Percentiles rank a stretch among this genome's conserved stretches.
Conservation (phyloP, 495 filamentous ascomycete species). For the Aspergillus haitiensis region DNA sequence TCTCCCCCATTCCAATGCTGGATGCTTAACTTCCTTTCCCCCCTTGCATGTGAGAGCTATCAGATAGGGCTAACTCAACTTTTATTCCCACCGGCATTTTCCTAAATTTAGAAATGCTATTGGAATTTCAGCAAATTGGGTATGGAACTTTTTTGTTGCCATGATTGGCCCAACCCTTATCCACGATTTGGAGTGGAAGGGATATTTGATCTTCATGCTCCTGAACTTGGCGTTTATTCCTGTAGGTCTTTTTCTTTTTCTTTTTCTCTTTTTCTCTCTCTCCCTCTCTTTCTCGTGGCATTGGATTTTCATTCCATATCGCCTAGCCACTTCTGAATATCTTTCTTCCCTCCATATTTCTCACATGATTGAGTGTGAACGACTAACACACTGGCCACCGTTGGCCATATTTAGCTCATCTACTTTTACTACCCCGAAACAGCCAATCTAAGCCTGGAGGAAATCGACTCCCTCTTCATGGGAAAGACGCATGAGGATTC, state of each 20-base stretch:
- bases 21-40: background rate
- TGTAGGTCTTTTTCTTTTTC: conserved; percentile 17
- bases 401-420: conserved; percentile 27
- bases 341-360: too few species aligned
- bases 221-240: conserved; percentile 52
- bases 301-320: background rate
- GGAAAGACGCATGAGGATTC: conserved; percentile 10
- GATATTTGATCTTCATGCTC: conserved; percentile 60
- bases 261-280: background rate
- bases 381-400: background rate
- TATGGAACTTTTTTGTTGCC: conserved; percentile 60
- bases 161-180: conserved; percentile 59
- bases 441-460: conserved; percentile 44
- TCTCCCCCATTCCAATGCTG: conserved; percentile 14
- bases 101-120: conserved; percentile 29
- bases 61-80: conserved; percentile 5
- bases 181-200: conserved; percentile 53
- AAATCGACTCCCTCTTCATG: conserved; percentile 39
- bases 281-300: background rate
- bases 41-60: background rate
- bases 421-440: conserved; percentile 49
- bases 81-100: background rate
- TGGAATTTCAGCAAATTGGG: conserved; percentile 37
- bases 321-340: background rate
- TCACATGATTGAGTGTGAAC: too few species aligned